Evolutionary conservation across 164 flowering plant genomes (phyloP), one percentile per base, ranked within the genome.

Genomic region (Chloranthus sessilifolius): DNA sequence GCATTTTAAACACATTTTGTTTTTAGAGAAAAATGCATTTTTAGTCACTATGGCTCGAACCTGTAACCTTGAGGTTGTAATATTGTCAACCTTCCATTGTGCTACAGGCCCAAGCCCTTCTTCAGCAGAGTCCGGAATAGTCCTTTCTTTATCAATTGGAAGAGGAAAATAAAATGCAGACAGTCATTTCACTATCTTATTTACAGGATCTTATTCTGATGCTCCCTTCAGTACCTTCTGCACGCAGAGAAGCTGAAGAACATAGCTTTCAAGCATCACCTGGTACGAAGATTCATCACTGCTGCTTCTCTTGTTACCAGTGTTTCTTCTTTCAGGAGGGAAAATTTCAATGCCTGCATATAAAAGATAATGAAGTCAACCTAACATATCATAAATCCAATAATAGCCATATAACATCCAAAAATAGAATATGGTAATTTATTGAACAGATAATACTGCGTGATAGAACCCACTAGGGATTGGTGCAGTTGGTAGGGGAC

Each of bases 181-280:
- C 46, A 47, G 46, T 8, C 16, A 47, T 41, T 41, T 4, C 37
- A 26, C 36, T 10, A 60, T 66, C 66, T 65, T 65, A 43, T 59
- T 69, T 25, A 9, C 30, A 33, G 50, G 22, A 43, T 51, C 56
- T 22, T 53, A 36, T 29, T 47, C 56, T 45, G 70, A 41, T 60
- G 65, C 58, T 53, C 65, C 76, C 34, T 52, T 61, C n/a, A 66
- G 37, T 28, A 66, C 70, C 48, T 68, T 75, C 58, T 72, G 74
- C 39, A 75, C 69, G 41, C 72, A 70, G 15, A 77, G 67, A 49
- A 79, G 73, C 64, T 79, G 78, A 64, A 76, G 69, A 28, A 68
- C 76, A 35, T 68, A 72, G 61, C 80, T 72, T 48, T 72, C 69
- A 49, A 74, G 74, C 79, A 77, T 69, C 50, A 72, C 71, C 36